Conservation (phyloP, 208 protist species). For the Acanthamoeba castellanii region DNA sequence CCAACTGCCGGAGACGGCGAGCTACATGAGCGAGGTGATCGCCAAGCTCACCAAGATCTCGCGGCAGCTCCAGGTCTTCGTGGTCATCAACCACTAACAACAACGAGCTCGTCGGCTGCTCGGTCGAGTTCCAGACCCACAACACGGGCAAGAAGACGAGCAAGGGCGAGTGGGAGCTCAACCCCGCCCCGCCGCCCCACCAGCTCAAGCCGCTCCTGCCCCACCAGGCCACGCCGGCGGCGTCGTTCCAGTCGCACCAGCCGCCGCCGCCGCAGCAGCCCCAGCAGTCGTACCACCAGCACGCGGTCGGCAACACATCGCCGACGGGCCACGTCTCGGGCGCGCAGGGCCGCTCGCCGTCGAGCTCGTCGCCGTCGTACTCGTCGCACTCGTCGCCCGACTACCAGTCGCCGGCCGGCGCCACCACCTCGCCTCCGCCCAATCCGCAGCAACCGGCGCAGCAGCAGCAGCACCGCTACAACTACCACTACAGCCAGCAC, state of each 20-base stretch:
- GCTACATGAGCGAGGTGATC: conserved; percentile 22
- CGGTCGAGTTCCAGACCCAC: conserved; percentile 54
- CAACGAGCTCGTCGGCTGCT: neutral
- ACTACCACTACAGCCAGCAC: neutral
- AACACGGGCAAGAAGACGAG: conserved; percentile 65
- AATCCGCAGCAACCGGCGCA: neutral
- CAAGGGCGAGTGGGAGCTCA: conserved; percentile 29
- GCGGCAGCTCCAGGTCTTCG: conserved; percentile 44
- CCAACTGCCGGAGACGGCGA: neutral
- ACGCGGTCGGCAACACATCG: neutral
- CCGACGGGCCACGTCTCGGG: neutral
- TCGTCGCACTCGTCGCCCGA: neutral
- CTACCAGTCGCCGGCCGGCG: neutral
- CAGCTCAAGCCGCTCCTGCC: conserved; percentile 9
- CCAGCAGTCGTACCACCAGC: neutral
- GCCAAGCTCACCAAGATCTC: conserved; percentile 18
- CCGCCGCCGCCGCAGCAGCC: neutral
- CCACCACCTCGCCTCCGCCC: neutral
- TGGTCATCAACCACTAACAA: neutral
- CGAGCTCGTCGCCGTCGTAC: neutral
- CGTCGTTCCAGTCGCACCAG: neutral
- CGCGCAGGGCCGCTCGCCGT: neutral
- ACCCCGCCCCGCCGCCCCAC: neutral
- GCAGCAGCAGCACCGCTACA: neutral
- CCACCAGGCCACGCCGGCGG: neutral